Conservation (phyloP, 169 alveolate species). For the Neospora caninum region DNA sequence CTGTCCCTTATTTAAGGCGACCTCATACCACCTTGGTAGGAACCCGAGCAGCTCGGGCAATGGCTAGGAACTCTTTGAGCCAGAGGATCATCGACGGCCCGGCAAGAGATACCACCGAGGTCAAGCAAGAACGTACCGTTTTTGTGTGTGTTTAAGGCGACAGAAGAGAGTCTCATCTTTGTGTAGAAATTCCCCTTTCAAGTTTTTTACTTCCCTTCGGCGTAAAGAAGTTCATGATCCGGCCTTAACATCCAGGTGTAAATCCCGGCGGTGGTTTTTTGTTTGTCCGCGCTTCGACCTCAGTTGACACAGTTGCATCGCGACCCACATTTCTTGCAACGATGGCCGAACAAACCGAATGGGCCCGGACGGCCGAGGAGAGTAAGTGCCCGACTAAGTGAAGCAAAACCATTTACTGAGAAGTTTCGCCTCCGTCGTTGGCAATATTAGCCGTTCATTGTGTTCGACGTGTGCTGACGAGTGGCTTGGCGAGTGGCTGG, state of each 20-base stretch:
- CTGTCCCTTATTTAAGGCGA: not conserved
- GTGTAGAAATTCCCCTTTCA: not conserved
- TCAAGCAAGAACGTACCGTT: not conserved
- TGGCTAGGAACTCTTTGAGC: not conserved
- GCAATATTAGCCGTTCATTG: too few relatives aligned
- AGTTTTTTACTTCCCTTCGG: not conserved
- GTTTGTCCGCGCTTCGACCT: not conserved
- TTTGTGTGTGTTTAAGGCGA: not conserved
- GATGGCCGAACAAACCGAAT: conserved; percentile 22
- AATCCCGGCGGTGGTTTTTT: too few relatives aligned
- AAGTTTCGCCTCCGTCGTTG: too few relatives aligned
- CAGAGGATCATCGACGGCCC: not conserved
- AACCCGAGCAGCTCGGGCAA: not conserved
- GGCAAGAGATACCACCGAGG: not conserved
- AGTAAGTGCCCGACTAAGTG: not conserved
- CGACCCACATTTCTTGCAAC: not conserved
- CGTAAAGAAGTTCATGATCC: not conserved
- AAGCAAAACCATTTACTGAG: too few relatives aligned
- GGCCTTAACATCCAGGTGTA: not conserved
- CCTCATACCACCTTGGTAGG: not conserved
- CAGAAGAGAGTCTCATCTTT: not conserved
- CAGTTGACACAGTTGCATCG: not conserved
- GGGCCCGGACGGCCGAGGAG: not conserved
- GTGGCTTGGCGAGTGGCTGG: not conserved
- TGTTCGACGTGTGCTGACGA: too few relatives aligned